Base-by-base conservation (phyloP, 2,329 filamentous ascomycete genomes). In the Penicillium griseofulvum region DNA sequence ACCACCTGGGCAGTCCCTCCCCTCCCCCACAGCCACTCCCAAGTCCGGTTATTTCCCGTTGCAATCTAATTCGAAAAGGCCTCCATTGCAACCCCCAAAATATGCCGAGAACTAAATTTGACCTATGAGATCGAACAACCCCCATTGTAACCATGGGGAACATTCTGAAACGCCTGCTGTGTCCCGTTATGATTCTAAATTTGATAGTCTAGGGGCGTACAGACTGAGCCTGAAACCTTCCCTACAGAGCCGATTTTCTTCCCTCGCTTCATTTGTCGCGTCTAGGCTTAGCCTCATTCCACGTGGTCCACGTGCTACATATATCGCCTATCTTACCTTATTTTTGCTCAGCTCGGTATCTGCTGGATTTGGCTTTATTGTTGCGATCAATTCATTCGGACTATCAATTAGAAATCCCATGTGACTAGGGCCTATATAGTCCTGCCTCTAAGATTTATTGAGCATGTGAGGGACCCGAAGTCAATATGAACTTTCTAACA, bases 271-370 rank as follows among this genome's bases (percentile, higher is more conserved):
- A 16, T 11, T 43, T 36, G 31, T 49, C 49, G 36, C 28, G 24
- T 49, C 46, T 29, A 24, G 16, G 38, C 24, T 50, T 54, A 41
- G 41, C 47, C 49, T 41, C 47, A 42, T 51, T 38, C 61, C 63
- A 65, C 63, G 63, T 65, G 63, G 60, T 45, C 55, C 60, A 62
- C 62, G 57, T 65, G 61, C 56, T 57, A 52, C 52, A 59, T 38
- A 59, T 38, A 41, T 64, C 63, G 63, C 61, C 55, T 65, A 61
- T 54, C 41, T 49, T 59, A 46, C 39, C 62, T 63, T 19, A 31
- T 45, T 57, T 60, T 10, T 5, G 58, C 37, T 29, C 43, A 56
- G 24, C 28, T 11, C 14, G 26, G 36, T 48, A 31, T 31, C 19
- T 49, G 22, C 49, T 52, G 53, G 14, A 39, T 29, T 46, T 28